phyloP scores from a whole-genome alignment of 106 monocot genomes.

The Vanilla planifolia region DNA sequence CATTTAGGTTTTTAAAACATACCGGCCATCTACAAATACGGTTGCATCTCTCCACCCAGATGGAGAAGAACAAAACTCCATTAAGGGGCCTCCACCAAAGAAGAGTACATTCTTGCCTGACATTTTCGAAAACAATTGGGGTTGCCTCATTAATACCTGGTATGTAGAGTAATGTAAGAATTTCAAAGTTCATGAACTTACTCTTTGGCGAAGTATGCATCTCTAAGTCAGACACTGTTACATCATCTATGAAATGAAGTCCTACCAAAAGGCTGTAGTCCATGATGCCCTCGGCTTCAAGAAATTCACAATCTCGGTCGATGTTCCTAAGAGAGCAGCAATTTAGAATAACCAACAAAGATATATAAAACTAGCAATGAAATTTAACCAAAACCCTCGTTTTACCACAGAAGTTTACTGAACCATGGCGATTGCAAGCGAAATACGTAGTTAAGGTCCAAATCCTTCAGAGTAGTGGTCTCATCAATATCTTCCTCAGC shows the following conservation, averaged over 20 bases:
- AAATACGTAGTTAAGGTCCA: slow-evolving; percentile 84
- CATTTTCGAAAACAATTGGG: slow-evolving; percentile 1
- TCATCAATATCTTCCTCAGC: slow-evolving; percentile 78
- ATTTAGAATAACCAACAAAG: background rate
- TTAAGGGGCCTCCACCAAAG: slow-evolving; percentile 9
- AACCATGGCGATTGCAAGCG: slow-evolving; percentile 49
- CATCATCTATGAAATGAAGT: slow-evolving; percentile 58
- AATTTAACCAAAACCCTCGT: background rate
- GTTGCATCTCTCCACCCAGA: slow-evolving; percentile 12
- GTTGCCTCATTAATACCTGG: background rate
- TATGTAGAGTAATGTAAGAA: background rate
- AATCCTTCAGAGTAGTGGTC: slow-evolving; percentile 87
- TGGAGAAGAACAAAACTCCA: slow-evolving; percentile 18
- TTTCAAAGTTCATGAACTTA: slow-evolving; percentile 23
- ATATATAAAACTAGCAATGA: background rate
- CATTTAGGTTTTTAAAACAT: slow-evolving; percentile 18
- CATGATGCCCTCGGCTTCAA: slow-evolving; percentile 86
- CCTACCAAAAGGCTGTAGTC: slow-evolving; percentile 88
- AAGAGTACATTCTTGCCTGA: slow-evolving; percentile 14
- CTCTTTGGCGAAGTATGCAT: slow-evolving; percentile 27
- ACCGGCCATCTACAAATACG: slow-evolving; percentile 31
- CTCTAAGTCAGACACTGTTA: slow-evolving; percentile 34
- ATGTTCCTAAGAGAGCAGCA: slow-evolving; percentile 38
- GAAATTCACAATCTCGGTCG: slow-evolving; percentile 73
- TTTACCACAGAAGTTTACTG: slow-evolving; percentile 52